Evolutionary conservation across 1,284 basidiomycete species (phyloP).

Genomic region (Ganoderma lingzhi): DNA sequence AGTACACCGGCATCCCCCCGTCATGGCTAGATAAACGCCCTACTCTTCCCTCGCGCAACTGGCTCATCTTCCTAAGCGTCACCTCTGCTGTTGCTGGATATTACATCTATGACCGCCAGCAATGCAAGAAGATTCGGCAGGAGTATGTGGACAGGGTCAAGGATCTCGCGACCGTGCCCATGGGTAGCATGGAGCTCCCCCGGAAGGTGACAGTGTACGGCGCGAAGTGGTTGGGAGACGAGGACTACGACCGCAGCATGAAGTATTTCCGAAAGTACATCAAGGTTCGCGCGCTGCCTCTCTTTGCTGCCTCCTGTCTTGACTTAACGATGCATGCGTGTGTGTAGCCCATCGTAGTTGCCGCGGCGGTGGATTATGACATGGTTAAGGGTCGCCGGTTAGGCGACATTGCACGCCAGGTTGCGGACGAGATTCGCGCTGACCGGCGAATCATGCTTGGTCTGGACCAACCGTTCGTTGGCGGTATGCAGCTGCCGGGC

Average conservation of each 20-base stretch:
- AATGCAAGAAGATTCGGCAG: constrained; percentile 81
- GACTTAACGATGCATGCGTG: constrained; percentile 16
- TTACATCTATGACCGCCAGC: constrained; percentile 86
- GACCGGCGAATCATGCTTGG: constrained; percentile 70
- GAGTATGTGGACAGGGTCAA: constrained; percentile 86
- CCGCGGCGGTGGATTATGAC: constrained; percentile 94
- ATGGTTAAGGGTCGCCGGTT: constrained; percentile 84
- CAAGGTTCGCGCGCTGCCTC: constrained; percentile 70
- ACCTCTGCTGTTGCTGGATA: constrained; percentile 75
- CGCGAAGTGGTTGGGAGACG: constrained; percentile 93
- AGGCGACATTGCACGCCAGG: constrained; percentile 82
- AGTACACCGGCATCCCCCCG: constrained; percentile 64
- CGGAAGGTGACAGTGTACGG: constrained; percentile 90
- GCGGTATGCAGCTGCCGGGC: constrained; percentile 61
- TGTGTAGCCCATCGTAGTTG: constrained; percentile 88
- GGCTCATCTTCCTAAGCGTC: constrained; percentile 90
- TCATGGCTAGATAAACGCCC: constrained; percentile 80
- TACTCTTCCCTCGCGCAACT: constrained; percentile 89
- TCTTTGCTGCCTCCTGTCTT: constrained; percentile 19
- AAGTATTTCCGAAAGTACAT: constrained; percentile 96
- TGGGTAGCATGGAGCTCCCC: constrained; percentile 73
- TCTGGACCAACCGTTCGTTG: constrained; percentile 60
- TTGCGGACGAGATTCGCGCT: constrained; percentile 77
- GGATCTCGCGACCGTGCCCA: constrained; percentile 73
- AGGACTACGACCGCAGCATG: constrained; percentile 86